phyloP scores from a whole-genome alignment of 2,329 filamentous ascomycete species.

The Cladosporium sp. region DNA sequence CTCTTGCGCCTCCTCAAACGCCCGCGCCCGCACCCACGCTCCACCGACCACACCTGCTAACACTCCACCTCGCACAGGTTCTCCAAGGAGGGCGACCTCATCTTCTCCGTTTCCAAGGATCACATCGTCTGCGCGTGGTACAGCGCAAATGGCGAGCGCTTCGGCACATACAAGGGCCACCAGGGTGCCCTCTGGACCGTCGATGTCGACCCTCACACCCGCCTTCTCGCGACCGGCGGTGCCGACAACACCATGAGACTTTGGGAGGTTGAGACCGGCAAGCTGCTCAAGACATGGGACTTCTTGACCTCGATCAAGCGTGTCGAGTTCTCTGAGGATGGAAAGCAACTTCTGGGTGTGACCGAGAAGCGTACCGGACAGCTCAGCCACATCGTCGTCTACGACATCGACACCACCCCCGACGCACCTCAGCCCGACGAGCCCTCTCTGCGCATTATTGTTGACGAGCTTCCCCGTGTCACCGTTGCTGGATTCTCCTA shows the following conservation, averaged over 20 bases:
- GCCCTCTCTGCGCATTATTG: constrained; percentile 79
- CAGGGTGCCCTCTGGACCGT: constrained; percentile 98
- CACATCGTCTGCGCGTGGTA: constrained; percentile 97
- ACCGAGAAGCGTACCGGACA: constrained; percentile 99
- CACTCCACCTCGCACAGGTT: constrained; percentile 51
- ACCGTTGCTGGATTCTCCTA: constrained; percentile 97
- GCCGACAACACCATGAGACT: constrained; percentile 97
- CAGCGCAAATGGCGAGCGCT: constrained; percentile 93
- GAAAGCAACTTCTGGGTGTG: constrained; percentile 81
- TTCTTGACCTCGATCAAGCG: constrained; percentile 96
- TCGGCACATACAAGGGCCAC: constrained; percentile 95
- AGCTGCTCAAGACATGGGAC: constrained; percentile 94
- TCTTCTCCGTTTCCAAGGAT: constrained; percentile 95
- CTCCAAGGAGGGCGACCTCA: constrained; percentile 90
- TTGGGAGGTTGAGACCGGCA: constrained; percentile 92
- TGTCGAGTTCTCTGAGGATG: constrained; percentile 95
- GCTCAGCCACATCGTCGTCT: constrained; percentile 87
- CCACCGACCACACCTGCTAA: constrained; percentile 14
- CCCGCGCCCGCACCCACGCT: neutral
- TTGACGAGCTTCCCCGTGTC: constrained; percentile 86
- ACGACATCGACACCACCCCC: constrained; percentile 81
- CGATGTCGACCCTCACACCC: constrained; percentile 88
- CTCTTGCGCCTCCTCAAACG: neutral
- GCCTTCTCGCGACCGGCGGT: constrained; percentile 88
- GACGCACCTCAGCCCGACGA: constrained; percentile 81